Conservation (phyloP, 2,329 filamentous ascomycete species). For the Niveomyces coronatus region DNA sequence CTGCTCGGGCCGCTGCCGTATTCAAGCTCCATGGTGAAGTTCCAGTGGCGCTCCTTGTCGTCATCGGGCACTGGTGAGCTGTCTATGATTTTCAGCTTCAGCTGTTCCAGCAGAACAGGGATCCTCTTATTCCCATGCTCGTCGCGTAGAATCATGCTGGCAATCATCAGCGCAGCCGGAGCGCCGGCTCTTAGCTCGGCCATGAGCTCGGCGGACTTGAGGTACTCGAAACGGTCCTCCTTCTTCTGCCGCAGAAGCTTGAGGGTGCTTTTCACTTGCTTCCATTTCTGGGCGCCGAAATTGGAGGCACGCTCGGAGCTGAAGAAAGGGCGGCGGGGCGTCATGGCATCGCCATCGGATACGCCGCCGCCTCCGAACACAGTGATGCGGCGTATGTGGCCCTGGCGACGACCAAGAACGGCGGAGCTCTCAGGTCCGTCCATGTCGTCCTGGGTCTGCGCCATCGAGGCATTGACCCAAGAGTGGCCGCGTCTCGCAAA, state of each 20-base stretch:
- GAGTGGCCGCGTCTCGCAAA: conserved; percentile 50
- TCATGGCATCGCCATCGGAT: conserved; percentile 52
- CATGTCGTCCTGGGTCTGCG: conserved; percentile 36
- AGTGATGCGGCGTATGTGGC: conserved; percentile 56
- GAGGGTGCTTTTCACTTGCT: conserved; percentile 81
- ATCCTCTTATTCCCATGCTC: conserved; percentile 94
- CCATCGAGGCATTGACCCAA: conserved; percentile 42
- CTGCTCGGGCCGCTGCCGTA: conserved; percentile 91
- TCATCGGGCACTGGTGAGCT: conserved; percentile 59
- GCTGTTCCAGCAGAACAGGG: conserved; percentile 86
- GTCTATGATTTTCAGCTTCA: conserved; percentile 79
- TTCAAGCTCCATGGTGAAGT: conserved; percentile 87
- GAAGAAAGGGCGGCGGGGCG: conserved; percentile 47
- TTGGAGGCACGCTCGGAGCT: conserved; percentile 59
- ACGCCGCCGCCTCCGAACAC: conserved; percentile 54
- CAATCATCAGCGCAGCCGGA: conserved; percentile 85
- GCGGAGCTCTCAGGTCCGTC: conserved; percentile 44
- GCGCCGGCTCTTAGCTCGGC: conserved; percentile 88
- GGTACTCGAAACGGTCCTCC: conserved; percentile 81
- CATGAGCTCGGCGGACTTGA: conserved; percentile 93
- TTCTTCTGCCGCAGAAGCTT: conserved; percentile 72
- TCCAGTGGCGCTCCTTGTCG: conserved; percentile 59
- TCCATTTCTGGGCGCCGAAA: conserved; percentile 77
- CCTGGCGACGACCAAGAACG: conserved; percentile 39
- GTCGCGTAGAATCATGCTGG: conserved; percentile 95